A percentile compares a stretch with the other conserved stretches of the same genome.
phyloP scores from a whole-genome alignment of 192 early-diverging fungal species.

The Dissophora globulifera region DNA sequence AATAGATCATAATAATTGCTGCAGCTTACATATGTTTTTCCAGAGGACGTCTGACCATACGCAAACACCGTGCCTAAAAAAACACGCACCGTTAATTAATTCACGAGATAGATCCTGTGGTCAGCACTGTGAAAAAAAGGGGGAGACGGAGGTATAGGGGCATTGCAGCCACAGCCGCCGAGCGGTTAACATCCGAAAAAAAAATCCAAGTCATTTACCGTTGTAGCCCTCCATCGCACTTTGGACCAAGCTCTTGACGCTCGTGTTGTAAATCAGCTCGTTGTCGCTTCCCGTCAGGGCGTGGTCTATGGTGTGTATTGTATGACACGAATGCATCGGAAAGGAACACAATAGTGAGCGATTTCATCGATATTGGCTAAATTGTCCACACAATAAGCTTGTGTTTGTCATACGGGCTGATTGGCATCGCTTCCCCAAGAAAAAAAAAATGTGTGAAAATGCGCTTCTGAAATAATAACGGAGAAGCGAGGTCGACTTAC shows the following conservation, averaged over 20 bases:
- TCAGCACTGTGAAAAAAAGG: not conserved
- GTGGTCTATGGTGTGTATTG: conserved; percentile 37
- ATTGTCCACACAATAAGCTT: too few species aligned
- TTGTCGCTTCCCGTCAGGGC: conserved; percentile 57
- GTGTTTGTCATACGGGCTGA: too few species aligned
- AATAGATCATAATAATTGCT: too few species aligned
- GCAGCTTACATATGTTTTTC: conserved; percentile 86
- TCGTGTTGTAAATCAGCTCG: conserved; percentile 44
- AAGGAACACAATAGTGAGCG: not conserved
- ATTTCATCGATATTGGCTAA: too few species aligned
- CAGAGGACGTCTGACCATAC: conserved; percentile 97
- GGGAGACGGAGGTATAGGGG: too few species aligned
- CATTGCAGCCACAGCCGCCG: too few species aligned
- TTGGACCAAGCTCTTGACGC: conserved; percentile 44
- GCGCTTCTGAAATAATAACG: too few species aligned
- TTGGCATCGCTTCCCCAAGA: not conserved
- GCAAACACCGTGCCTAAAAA: conserved; percentile 91
- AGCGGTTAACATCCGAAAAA: too few species aligned
- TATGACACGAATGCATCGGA: not conserved
- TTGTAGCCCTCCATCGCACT: conserved; percentile 92
- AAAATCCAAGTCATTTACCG: too few species aligned
- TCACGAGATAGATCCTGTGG: too few species aligned
- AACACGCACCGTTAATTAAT: too few species aligned
- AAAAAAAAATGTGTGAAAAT: too few species aligned
- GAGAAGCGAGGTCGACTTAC: conserved; percentile 25